These are phyloP conservation scores for Hypoxylon intermedium DNA, from an alignment of 495 filamentous ascomycete species.

Conservation along the genomic window DNA sequence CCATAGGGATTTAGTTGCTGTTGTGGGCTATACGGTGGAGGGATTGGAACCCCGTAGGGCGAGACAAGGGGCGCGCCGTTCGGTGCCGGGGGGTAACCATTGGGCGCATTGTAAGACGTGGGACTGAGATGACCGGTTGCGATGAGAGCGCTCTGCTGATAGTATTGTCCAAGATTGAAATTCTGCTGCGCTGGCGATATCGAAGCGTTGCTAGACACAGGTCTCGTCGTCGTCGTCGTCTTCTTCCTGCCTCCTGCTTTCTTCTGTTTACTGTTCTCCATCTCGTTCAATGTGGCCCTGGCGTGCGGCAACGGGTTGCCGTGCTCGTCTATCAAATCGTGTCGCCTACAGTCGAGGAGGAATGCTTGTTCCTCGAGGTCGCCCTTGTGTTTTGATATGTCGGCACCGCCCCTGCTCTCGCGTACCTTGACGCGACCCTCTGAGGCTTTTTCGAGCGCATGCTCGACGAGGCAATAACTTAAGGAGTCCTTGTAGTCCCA, in stretches of 20 bases:
- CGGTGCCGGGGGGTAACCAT: too few species aligned
- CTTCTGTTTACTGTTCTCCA: not conserved
- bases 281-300: not conserved
- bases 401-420: conserved; percentile 38
- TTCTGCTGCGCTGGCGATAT: too few species aligned
- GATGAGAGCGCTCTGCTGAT: too few species aligned
- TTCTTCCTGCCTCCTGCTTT: not conserved
- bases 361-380: conserved; percentile 35
- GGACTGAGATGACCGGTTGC: too few species aligned
- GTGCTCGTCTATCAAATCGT: conserved; percentile 21
- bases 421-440: conserved; percentile 30
- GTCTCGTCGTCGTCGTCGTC: not conserved
- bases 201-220: too few species aligned
- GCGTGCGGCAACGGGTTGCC: conserved; percentile 23
- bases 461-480: conserved; percentile 35
- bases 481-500: conserved; percentile 36
- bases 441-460: conserved; percentile 36
- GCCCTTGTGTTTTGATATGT: conserved; percentile 50
- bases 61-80: too few species aligned
- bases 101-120: too few species aligned
- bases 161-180: too few species aligned
- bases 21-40: too few species aligned
- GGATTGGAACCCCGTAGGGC: too few species aligned
- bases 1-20: too few species aligned
- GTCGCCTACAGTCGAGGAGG: conserved; percentile 10